Percentiles rank a stretch among this genome's conserved stretches.
Conservation (phyloP, 352 stramenopile species). For the Peronosclerospora sorghi region DNA sequence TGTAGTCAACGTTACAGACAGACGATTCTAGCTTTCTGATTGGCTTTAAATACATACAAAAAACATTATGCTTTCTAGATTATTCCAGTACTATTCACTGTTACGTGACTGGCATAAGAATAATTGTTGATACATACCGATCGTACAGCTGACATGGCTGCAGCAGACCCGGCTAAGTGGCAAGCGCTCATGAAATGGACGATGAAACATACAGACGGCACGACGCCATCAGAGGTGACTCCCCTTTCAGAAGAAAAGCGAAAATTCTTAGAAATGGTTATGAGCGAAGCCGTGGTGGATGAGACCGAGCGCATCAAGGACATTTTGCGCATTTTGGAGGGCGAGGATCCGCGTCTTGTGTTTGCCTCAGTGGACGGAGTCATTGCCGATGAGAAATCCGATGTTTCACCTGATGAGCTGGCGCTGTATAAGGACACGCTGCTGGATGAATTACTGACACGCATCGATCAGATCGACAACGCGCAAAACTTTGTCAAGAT, state of each 20-base stretch:
- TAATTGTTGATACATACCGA: too few species aligned
- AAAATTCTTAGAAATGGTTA: conserved; percentile 69
- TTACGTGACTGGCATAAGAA: too few species aligned
- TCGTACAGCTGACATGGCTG: too few species aligned
- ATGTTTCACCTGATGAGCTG: conserved; percentile 49
- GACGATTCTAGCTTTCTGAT: too few species aligned
- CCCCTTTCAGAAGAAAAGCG: conserved; percentile 71
- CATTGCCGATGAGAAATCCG: conserved; percentile 24
- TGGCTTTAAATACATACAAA: too few species aligned
- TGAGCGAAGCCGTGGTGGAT: conserved; percentile 79
- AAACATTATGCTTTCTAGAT: too few species aligned
- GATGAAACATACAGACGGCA: conserved; percentile 82
- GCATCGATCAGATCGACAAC: conserved; percentile 84
- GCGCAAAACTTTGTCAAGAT: conserved; percentile 84
- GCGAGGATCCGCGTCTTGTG: conserved; percentile 61
- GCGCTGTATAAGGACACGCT: conserved; percentile 70
- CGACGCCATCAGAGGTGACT: conserved; percentile 42
- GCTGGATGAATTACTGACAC: conserved; percentile 74
- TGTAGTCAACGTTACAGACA: too few species aligned
- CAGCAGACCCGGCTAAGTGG: conserved; percentile 75
- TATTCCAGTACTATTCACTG: too few species aligned
- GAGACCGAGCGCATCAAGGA: conserved; percentile 77
- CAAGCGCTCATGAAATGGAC: conserved; percentile 82
- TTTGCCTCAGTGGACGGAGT: conserved; percentile 38
- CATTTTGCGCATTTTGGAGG: conserved; percentile 72